phyloP scores from a whole-genome alignment of 371 early-diverging fungal species.

The Syncephalastrum racemosum region DNA sequence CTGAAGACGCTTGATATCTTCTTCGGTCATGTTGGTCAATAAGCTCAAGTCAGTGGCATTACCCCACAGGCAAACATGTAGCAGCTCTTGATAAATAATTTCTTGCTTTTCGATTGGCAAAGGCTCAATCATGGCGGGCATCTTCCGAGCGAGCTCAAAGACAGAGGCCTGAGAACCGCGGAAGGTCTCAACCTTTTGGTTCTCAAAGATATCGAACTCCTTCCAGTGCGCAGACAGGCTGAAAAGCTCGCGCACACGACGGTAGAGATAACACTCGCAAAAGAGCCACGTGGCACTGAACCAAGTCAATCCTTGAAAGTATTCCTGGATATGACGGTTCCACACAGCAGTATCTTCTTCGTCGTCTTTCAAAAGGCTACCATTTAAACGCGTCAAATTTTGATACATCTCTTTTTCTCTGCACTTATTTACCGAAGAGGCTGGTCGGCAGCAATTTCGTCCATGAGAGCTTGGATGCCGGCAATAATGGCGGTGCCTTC shows the following conservation, averaged over 20 bases:
- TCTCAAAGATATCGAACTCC: conserved; percentile 72
- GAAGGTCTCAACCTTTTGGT: conserved; percentile 72
- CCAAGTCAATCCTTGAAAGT: conserved; percentile 65
- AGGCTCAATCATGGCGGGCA: conserved; percentile 40
- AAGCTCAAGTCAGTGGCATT: conserved; percentile 87
- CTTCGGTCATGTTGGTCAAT: conserved; percentile 69
- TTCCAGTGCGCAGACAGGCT: conserved; percentile 59
- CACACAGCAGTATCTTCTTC: conserved; percentile 59
- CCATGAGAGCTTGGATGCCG: conserved; percentile 59
- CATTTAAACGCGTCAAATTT: neutral
- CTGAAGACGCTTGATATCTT: conserved; percentile 71
- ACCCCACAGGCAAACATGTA: conserved; percentile 85
- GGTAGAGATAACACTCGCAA: conserved; percentile 82
- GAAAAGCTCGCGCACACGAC: conserved; percentile 69
- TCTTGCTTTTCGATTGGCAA: conserved; percentile 38
- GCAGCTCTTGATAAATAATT: conserved; percentile 67
- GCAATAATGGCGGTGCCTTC: conserved; percentile 70
- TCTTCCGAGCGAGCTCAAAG: conserved; percentile 61
- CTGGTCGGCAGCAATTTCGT: conserved; percentile 68
- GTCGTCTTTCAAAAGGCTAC: conserved; percentile 60
- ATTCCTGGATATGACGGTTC: conserved; percentile 56
- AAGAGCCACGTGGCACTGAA: conserved; percentile 76
- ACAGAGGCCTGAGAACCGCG: conserved; percentile 63
- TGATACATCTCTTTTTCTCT: neutral
- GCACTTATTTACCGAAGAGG: conserved; percentile 45